These are phyloP conservation scores for Pichia gijzeniarum DNA, from an alignment of 805 yeast genomes.

Conservation along the genomic window DNA sequence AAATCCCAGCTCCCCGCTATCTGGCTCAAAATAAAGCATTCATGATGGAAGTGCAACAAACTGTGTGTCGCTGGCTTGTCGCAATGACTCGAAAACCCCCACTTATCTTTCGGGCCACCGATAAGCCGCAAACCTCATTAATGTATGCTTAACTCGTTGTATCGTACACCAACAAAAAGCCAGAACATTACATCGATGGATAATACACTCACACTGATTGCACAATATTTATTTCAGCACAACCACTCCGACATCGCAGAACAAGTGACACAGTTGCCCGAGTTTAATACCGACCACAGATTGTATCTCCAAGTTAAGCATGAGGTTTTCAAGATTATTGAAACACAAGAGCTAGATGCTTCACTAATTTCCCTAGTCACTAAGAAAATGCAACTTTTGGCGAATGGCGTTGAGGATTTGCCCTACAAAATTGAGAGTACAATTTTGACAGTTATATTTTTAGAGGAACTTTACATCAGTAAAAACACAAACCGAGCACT, in stretches of 20 bases:
- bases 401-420: neutral
- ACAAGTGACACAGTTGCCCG: conserved; percentile 2
- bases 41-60: no score
- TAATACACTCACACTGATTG: conserved; percentile 7
- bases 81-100: no score
- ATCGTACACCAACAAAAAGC: no score
- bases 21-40: no score
- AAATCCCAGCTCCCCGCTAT: no score
- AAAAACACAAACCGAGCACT: conserved; percentile 5
- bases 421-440: neutral
- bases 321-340: neutral
- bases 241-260: conserved; percentile 1
- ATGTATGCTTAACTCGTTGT: no score
- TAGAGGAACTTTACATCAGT: conserved; percentile 7
- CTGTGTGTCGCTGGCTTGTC: no score
- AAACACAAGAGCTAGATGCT: neutral
- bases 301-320: neutral
- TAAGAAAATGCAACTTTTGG: neutral
- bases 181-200: neutral
- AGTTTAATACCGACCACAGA: neutral
- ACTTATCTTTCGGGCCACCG: no score
- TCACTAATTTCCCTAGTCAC: neutral
- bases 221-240: conserved; percentile 6
- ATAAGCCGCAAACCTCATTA: no score
- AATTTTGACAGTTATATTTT: conserved; percentile 3